Percentiles rank a stretch among this genome's conserved stretches.
phyloP scores from a whole-genome alignment of 106 monocot species.

The Dactylorhiza incarnata region DNA sequence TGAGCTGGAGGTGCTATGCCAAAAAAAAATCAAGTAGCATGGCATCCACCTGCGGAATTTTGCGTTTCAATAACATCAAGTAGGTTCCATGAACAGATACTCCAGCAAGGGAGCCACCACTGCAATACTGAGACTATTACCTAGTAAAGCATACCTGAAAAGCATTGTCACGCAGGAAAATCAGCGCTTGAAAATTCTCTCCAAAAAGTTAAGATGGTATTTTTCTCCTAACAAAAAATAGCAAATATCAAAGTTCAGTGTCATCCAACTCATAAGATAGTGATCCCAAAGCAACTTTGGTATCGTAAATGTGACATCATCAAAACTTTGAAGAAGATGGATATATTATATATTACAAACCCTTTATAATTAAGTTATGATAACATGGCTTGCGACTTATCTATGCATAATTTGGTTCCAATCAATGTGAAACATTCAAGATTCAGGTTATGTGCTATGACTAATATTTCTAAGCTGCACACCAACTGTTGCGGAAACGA shows the following conservation, averaged over 20 bases:
- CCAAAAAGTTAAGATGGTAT: not conserved
- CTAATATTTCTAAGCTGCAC: too few relatives aligned
- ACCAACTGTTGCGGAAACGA: too few relatives aligned
- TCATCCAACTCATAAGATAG: not conserved
- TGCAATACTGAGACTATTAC: constrained; percentile 84
- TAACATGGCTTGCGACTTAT: too few relatives aligned
- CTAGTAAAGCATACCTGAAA: constrained; percentile 81
- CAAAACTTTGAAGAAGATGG: not conserved
- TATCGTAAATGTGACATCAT: not conserved
- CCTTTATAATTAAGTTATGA: too few relatives aligned
- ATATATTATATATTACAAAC: not conserved
- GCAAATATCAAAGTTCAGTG: not conserved
- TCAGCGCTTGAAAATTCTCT: not conserved
- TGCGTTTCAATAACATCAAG: not conserved
- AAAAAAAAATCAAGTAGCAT: not conserved
- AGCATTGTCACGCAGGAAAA: not conserved
- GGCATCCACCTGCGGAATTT: not conserved
- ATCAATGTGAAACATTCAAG: too few relatives aligned
- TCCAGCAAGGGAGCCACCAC: constrained; percentile 70
- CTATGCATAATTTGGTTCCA: too few relatives aligned
- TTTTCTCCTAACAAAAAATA: not conserved
- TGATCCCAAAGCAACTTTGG: not conserved
- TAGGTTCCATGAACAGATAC: constrained; percentile 53
- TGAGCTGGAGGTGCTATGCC: not conserved
- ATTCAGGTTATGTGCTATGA: too few relatives aligned